Evolutionary conservation across 2,329 filamentous ascomycete genomes (phyloP).

Genomic region (Ilyonectria destructans): DNA sequence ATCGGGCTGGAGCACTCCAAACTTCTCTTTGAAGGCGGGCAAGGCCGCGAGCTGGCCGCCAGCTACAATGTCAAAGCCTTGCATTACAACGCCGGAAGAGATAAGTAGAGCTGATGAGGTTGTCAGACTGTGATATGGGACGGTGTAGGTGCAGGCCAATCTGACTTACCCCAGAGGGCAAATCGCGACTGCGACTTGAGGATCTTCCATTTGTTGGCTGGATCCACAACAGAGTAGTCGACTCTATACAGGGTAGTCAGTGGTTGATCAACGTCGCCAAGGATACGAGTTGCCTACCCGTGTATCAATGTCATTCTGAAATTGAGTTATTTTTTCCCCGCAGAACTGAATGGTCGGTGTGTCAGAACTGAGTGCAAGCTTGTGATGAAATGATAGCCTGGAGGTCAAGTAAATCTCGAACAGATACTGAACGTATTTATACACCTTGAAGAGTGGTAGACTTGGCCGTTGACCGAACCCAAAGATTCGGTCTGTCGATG

Average conservation of each 20-base stretch:
- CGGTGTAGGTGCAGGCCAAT: background rate
- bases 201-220: constrained; percentile 50
- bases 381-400: background rate
- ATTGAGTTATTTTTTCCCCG: background rate
- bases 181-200: constrained; percentile 46
- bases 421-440: constrained; percentile 1
- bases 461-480: background rate
- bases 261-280: background rate
- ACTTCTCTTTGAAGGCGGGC: constrained; percentile 48
- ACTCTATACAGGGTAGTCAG: constrained; percentile 25
- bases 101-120: constrained; percentile 45
- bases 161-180: constrained; percentile 47
- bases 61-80: constrained; percentile 51
- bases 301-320: constrained; percentile 10
- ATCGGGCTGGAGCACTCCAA: constrained; percentile 46
- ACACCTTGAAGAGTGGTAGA: background rate
- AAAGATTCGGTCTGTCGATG: background rate
- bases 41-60: constrained; percentile 52
- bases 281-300: background rate
- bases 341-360: background rate
- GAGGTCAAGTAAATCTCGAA: constrained; percentile 1
- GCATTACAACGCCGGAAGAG: constrained; percentile 52
- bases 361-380: background rate
- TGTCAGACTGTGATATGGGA: constrained; percentile 2
- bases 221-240: constrained; percentile 47